Conservation (phyloP, 768 basidiomycete genomes). For the Pleurotus ostreatus region DNA sequence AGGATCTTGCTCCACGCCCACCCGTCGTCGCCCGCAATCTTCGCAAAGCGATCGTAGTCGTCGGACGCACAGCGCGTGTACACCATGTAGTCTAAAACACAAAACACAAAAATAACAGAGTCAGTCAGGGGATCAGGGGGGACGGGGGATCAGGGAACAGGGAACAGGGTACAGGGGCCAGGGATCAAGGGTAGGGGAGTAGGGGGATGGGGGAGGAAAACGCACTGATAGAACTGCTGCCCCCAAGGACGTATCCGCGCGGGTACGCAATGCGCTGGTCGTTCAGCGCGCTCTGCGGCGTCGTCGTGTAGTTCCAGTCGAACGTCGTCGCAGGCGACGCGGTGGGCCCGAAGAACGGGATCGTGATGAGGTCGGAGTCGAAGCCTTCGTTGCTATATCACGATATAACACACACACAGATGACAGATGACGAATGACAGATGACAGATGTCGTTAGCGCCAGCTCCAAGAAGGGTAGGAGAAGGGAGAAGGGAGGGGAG, state of each 20-base stretch:
- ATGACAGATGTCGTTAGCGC: neutral
- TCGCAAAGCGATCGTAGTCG: conserved; percentile 31
- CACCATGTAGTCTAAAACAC: conserved; percentile 15
- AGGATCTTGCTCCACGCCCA: conserved; percentile 34
- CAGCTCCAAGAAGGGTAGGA: neutral
- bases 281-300: conserved; percentile 16
- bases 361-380: conserved; percentile 6
- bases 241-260: conserved; percentile 19
- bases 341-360: conserved; percentile 13
- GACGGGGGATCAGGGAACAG: too few relatives aligned
- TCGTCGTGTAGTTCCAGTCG: conserved; percentile 25
- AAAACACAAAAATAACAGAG: too few relatives aligned
- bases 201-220: neutral
- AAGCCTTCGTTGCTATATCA: conserved; percentile 16
- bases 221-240: conserved; percentile 26
- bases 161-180: neutral
- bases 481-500: neutral
- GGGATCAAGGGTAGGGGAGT: too few relatives aligned
- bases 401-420: neutral
- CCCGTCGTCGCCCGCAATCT: conserved; percentile 27
- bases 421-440: neutral
- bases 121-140: too few relatives aligned
- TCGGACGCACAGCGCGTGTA: conserved; percentile 28
- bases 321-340: conserved; percentile 10
- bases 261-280: conserved; percentile 16